Percentiles rank a stretch among this genome's conserved stretches.
Evolutionary conservation across 345 rosid genomes (phyloP).

Genomic region (Zanthoxylum bungeanum): DNA sequence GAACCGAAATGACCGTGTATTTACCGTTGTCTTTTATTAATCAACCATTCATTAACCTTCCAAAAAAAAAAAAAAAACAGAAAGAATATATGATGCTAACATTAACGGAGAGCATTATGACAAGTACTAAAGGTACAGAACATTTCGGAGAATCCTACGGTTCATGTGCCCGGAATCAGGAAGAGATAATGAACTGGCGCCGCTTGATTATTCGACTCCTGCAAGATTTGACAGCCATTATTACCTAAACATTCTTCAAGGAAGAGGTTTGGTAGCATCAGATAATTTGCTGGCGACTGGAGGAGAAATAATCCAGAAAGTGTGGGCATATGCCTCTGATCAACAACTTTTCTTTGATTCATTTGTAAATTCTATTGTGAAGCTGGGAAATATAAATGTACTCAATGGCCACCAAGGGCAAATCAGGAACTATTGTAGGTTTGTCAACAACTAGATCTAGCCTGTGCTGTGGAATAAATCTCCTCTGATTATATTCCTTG

Average conservation of each 20-base stretch:
- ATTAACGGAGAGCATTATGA: slow-evolving; percentile 35
- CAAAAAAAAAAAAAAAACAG: too few species aligned
- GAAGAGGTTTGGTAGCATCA: slow-evolving; percentile 57
- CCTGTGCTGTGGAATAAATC: neutral
- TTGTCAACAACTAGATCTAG: slow-evolving; percentile 29
- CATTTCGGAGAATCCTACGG: slow-evolving; percentile 40
- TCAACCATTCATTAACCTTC: too few species aligned
- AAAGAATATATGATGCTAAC: slow-evolving; percentile 40
- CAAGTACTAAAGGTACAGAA: slow-evolving; percentile 44
- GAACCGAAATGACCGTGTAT: too few species aligned
- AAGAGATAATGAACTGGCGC: slow-evolving; percentile 41
- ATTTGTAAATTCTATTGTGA: slow-evolving; percentile 56
- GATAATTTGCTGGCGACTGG: slow-evolving; percentile 51
- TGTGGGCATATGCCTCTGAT: slow-evolving; percentile 57
- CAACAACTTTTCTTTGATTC: slow-evolving; percentile 43
- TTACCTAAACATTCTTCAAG: slow-evolving; percentile 56
- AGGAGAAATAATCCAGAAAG: slow-evolving; percentile 36
- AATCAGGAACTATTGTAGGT: slow-evolving; percentile 59
- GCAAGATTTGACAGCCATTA: slow-evolving; percentile 69
- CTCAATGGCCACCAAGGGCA: slow-evolving; percentile 49
- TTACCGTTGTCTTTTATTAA: too few species aligned
- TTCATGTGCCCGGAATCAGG: slow-evolving; percentile 62
- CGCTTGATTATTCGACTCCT: slow-evolving; percentile 55
- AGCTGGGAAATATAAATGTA: slow-evolving; percentile 67
- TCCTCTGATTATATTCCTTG: neutral